Percentiles rank a stretch among this genome's conserved stretches.
Evolutionary conservation across 202 grass and related monocot genomes (phyloP).

Genomic region (Dendrocalamus latiflorus): DNA sequence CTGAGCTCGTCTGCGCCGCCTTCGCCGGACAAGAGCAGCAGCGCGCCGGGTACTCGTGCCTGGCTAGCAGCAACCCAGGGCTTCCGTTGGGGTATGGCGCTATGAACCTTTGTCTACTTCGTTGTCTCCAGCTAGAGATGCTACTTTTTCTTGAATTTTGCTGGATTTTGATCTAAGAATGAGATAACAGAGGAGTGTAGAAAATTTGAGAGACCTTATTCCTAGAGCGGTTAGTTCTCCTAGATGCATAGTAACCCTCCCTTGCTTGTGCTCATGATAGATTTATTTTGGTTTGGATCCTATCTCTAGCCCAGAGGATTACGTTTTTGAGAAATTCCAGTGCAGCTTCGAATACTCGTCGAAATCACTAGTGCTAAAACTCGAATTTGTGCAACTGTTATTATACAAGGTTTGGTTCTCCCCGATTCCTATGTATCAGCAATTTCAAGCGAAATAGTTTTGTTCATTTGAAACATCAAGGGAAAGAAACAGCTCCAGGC

Average conservation of each 20-base stretch:
- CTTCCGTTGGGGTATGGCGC: conserved; percentile 13
- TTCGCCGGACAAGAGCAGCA: not conserved
- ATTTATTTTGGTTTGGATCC: not conserved
- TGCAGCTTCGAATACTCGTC: not conserved
- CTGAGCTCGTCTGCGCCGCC: not conserved
- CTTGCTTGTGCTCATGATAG: not conserved
- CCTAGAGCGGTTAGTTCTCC: not conserved
- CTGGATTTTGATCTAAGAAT: not conserved
- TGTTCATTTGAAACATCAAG: not conserved
- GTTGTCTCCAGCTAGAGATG: not conserved
- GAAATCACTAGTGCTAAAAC: not conserved
- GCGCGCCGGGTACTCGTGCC: not conserved
- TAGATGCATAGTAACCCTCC: not conserved
- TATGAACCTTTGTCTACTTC: not conserved
- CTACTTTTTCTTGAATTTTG: not conserved
- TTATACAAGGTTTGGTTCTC: not conserved
- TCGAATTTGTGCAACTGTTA: not conserved
- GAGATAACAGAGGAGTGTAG: not conserved
- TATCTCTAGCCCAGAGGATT: not conserved
- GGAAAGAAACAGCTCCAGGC: not conserved
- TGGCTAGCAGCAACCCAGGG: not conserved
- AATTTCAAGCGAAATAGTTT: not conserved
- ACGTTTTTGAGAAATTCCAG: not conserved
- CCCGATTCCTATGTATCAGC: not conserved
- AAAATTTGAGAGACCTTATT: not conserved